These are phyloP conservation scores for Tetrahymena borealis DNA, from an alignment of 73 alveolate species.

Conservation along the genomic window DNA sequence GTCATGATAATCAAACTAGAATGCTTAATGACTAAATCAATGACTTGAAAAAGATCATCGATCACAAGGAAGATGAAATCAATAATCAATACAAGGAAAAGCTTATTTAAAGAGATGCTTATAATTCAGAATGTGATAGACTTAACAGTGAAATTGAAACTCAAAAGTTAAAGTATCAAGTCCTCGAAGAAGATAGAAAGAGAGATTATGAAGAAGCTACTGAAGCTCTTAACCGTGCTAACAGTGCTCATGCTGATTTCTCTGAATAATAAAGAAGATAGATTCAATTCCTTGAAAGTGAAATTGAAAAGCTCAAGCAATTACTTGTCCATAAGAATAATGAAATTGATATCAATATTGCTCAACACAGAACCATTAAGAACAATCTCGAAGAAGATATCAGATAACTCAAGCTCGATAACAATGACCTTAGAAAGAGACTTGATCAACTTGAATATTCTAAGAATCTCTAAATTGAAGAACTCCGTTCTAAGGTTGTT, in stretches of 20 bases:
- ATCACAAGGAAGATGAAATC: neutral
- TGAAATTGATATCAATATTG: neutral
- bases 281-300: neutral
- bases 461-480: neutral
- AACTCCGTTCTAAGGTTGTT: neutral
- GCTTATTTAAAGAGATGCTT: neutral
- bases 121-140: neutral
- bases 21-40: neutral
- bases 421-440: neutral
- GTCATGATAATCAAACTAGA: neutral
- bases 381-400: neutral
- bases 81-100: neutral
- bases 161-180: neutral
- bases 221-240: conserved; percentile 3
- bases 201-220: neutral
- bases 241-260: neutral
- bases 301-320: neutral
- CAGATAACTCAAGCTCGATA: neutral
- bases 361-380: neutral
- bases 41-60: neutral
- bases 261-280: neutral
- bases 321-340: neutral
- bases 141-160: neutral
- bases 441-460: neutral
- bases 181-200: neutral